Percentiles rank a stretch among this genome's conserved stretches.
phyloP scores from a whole-genome alignment of 2,329 filamentous ascomycete species.

The Trichophyton simii region DNA sequence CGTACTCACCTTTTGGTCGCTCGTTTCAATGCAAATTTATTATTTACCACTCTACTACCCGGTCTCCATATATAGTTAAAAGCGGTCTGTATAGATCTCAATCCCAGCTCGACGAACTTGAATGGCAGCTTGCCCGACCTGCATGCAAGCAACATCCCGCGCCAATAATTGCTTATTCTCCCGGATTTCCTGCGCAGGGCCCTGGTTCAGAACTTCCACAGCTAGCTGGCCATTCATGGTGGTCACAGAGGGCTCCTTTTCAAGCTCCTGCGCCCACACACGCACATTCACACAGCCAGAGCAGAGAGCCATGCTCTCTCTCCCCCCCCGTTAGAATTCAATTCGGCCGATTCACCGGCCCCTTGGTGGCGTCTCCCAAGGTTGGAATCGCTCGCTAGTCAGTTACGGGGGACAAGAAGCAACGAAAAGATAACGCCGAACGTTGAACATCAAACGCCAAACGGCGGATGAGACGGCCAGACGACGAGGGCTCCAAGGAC shows the following conservation, averaged over 20 bases:
- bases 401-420: no score
- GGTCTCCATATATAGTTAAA: not conserved
- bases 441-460: not conserved
- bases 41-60: not conserved
- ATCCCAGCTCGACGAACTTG: not conserved
- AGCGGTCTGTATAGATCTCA: not conserved
- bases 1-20: not conserved
- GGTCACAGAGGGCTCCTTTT: not conserved
- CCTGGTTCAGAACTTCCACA: not conserved
- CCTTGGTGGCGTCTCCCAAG: not conserved
- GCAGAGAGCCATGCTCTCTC: not conserved
- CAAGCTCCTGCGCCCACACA: not conserved
- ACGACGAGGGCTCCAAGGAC: not conserved
- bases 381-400: not conserved
- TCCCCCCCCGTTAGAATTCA: not conserved
- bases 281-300: not conserved
- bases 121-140: not conserved
- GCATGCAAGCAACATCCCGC: not conserved
- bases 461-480: not conserved
- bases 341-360: not conserved
- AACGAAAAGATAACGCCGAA: not conserved
- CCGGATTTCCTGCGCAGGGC: not conserved
- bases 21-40: not conserved
- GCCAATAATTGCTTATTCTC: not conserved
- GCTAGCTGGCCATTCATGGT: not conserved